Percentiles rank a stretch among this genome's conserved stretches.
Evolutionary conservation across 164 flowering plant genomes (phyloP).

Genomic region (Brasenia schreberi): DNA sequence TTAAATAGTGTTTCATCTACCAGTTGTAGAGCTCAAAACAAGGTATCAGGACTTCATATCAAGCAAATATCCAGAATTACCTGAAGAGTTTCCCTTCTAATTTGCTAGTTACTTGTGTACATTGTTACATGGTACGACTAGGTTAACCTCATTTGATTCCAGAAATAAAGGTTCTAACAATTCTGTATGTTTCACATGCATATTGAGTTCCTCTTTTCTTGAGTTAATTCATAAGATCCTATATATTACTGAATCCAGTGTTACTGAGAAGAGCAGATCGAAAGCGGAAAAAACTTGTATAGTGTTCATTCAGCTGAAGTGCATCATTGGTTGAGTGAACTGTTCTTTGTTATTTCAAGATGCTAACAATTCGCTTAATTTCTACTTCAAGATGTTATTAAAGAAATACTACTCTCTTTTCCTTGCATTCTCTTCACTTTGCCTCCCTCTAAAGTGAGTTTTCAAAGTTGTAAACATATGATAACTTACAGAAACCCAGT

Average conservation of each 20-base stretch:
- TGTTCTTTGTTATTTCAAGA: background rate
- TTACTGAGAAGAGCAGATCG: background rate
- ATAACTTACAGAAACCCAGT: no score
- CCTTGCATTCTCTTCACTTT: no score
- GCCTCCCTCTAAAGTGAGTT: no score
- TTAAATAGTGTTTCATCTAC: background rate
- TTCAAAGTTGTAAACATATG: no score
- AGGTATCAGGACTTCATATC: constrained; percentile 30
- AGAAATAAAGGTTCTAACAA: background rate
- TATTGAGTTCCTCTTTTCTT: background rate
- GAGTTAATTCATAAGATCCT: background rate
- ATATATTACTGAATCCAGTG: background rate
- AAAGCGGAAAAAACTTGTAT: background rate
- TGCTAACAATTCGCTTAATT: background rate
- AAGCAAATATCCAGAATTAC: constrained; percentile 27
- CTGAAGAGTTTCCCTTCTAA: constrained; percentile 38
- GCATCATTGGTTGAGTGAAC: background rate
- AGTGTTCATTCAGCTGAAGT: background rate
- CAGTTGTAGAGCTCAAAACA: constrained; percentile 22
- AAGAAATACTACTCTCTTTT: no score
- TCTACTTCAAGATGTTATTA: no score
- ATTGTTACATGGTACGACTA: background rate
- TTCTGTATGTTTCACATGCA: background rate
- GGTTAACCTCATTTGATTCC: background rate
- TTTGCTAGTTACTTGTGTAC: background rate